phyloP scores from a whole-genome alignment of 768 basidiomycete genomes.

The Guyanaporus albipodus region DNA sequence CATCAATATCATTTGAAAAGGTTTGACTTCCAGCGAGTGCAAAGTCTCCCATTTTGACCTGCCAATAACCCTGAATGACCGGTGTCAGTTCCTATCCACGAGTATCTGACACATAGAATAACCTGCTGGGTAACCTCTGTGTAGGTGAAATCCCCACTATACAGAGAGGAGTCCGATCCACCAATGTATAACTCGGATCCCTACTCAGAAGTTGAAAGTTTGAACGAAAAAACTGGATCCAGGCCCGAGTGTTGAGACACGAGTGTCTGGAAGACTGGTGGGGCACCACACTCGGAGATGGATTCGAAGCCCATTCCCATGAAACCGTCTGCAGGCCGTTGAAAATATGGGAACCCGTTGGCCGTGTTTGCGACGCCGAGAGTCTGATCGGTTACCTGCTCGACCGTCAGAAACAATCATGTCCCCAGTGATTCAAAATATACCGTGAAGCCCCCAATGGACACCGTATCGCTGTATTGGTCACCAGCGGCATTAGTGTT shows the following conservation, averaged over 20 bases:
- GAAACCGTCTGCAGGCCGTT: constrained; percentile 12
- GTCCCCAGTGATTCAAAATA: neutral
- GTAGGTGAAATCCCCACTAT: constrained; percentile 35
- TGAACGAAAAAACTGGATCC: constrained; percentile 26
- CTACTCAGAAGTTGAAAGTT: constrained; percentile 18
- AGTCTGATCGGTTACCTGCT: constrained; percentile 7
- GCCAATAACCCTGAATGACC: constrained; percentile 7
- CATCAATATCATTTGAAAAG: neutral
- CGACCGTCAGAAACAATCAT: neutral
- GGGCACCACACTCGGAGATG: constrained; percentile 22
- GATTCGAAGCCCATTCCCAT: constrained; percentile 30
- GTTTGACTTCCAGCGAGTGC: neutral
- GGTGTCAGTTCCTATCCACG: constrained; percentile 1
- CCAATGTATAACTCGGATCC: constrained; percentile 37
- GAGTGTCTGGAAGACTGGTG: constrained; percentile 28
- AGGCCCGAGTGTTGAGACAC: constrained; percentile 11
- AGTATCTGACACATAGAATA: neutral
- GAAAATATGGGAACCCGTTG: neutral
- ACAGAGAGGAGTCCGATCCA: constrained; percentile 36
- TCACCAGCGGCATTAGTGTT: constrained; percentile 29
- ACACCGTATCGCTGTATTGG: constrained; percentile 35
- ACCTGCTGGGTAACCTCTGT: constrained; percentile 21
- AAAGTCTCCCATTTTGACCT: constrained; percentile 9
- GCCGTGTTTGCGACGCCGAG: constrained; percentile 7
- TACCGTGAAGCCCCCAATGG: constrained; percentile 4